phyloP scores from a whole-genome alignment of 805 yeast species.

The Ogataea salicorniae region DNA sequence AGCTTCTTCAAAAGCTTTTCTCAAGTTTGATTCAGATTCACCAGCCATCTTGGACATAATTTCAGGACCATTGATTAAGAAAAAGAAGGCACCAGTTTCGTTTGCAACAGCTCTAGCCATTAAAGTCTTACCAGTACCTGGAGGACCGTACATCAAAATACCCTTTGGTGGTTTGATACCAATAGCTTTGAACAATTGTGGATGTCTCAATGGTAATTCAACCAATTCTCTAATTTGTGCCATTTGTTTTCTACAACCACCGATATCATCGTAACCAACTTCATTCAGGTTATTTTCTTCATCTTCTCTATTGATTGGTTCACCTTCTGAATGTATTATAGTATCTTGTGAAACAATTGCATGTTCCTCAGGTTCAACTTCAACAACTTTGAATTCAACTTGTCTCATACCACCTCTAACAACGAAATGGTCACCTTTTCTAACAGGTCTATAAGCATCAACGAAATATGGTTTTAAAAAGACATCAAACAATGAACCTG shows the following conservation, averaged over 20 bases:
- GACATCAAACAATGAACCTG: constrained; percentile 94
- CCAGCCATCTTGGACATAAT: constrained; percentile 99
- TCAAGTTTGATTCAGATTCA: constrained; percentile 93
- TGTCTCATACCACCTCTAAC: constrained; percentile 99
- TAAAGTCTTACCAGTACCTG: constrained; percentile 98
- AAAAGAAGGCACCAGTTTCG: constrained; percentile 98
- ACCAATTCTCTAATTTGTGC: constrained; percentile 99
- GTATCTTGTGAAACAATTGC: constrained; percentile 99
- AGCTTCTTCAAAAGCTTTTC: constrained; percentile 99
- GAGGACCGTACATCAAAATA: constrained; percentile 97
- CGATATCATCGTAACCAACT: constrained; percentile 98
- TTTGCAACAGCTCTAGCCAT: constrained; percentile 99
- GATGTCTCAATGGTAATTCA: constrained; percentile 96
- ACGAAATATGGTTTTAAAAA: constrained; percentile 97
- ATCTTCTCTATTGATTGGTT: constrained; percentile 96
- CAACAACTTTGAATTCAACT: constrained; percentile 97
- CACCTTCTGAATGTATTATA: constrained; percentile 97
- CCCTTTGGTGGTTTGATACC: constrained; percentile 99
- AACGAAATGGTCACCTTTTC: constrained; percentile 93
- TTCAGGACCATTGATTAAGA: constrained; percentile 97
- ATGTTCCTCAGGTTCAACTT: constrained; percentile 94
- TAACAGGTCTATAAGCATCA: constrained; percentile 97
- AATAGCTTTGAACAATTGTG: constrained; percentile 93
- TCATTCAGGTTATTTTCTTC: constrained; percentile 95
- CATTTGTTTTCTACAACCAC: constrained; percentile 99